Percentiles rank a stretch among this genome's conserved stretches.
Conservation (phyloP, 2,329 filamentous ascomycete genomes). For the Penicillium psychrosexuale region DNA sequence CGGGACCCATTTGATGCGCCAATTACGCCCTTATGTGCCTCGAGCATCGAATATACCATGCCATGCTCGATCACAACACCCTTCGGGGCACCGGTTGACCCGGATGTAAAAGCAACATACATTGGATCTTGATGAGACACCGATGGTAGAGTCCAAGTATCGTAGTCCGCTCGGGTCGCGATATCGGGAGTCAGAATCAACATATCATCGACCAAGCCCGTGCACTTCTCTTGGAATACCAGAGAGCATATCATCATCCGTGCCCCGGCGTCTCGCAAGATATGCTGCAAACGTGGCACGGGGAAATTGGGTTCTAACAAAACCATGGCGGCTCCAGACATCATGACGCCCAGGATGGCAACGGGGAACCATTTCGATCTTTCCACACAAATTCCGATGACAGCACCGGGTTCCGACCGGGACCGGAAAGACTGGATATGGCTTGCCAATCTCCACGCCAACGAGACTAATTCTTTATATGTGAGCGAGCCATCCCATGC, state of each 20-base stretch:
- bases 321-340: slow-evolving; percentile 10
- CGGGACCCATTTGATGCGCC: not conserved
- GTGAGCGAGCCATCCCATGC: slow-evolving; percentile 12
- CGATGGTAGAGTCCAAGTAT: not conserved
- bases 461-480: slow-evolving; percentile 1
- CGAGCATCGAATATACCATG: slow-evolving; percentile 23
- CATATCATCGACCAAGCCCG: not conserved
- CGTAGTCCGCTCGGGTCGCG: not conserved
- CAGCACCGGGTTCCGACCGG: not conserved
- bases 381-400: slow-evolving; percentile 4
- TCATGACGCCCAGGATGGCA: slow-evolving; percentile 7
- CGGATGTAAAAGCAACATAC: slow-evolving; percentile 5
- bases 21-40: slow-evolving; percentile 13
- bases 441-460: not conserved
- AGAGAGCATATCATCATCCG: not conserved
- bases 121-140: not conserved
- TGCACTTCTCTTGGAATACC: not conserved
- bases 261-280: slow-evolving; percentile 1
- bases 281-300: not conserved
- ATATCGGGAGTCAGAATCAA: not conserved
- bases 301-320: slow-evolving; percentile 8
- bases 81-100: slow-evolving; percentile 9
- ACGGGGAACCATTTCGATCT: slow-evolving; percentile 5
- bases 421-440: not conserved
- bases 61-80: slow-evolving; percentile 5